Conservation (phyloP, 148 eudicot genomes). For the Rhododendron ferrugineum region DNA sequence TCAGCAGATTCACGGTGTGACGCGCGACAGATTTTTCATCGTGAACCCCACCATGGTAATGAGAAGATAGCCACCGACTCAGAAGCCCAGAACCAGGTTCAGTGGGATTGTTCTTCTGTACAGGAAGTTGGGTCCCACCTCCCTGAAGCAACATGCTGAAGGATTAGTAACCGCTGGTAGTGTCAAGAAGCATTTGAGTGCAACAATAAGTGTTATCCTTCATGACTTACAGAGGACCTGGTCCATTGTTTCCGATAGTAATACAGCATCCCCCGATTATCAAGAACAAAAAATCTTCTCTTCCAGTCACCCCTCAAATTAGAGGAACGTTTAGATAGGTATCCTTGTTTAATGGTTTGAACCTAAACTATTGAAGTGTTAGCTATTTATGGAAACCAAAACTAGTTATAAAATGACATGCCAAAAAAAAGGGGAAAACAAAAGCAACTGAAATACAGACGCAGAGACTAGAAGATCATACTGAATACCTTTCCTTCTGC, state of each 20-base stretch:
- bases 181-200: not conserved
- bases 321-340: slow-evolving; percentile 89
- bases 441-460: not conserved
- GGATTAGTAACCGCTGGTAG: not conserved
- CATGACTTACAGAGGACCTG: slow-evolving; percentile 61
- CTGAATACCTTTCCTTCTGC: slow-evolving; percentile 73
- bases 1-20: slow-evolving; percentile 83
- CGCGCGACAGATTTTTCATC: slow-evolving; percentile 88
- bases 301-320: slow-evolving; percentile 96
- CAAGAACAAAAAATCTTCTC: slow-evolving; percentile 92
- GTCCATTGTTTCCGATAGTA: slow-evolving; percentile 89
- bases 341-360: slow-evolving; percentile 94
- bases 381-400: slow-evolving; percentile 20
- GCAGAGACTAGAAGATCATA: slow-evolving; percentile 1
- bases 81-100: slow-evolving; percentile 78
- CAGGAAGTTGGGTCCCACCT: slow-evolving; percentile 24
- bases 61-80: slow-evolving; percentile 86
- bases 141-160: slow-evolving; percentile 24
- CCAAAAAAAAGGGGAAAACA: not conserved
- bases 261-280: slow-evolving; percentile 88
- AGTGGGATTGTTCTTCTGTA: slow-evolving; percentile 30
- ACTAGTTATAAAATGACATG: not conserved
- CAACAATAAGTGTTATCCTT: not conserved
- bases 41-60: slow-evolving; percentile 57
- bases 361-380: slow-evolving; percentile 61